A percentile compares a stretch with the other conserved stretches of the same genome.
Evolutionary conservation across 441 rosid species (phyloP).

Genomic region (Pelargonium australe): DNA sequence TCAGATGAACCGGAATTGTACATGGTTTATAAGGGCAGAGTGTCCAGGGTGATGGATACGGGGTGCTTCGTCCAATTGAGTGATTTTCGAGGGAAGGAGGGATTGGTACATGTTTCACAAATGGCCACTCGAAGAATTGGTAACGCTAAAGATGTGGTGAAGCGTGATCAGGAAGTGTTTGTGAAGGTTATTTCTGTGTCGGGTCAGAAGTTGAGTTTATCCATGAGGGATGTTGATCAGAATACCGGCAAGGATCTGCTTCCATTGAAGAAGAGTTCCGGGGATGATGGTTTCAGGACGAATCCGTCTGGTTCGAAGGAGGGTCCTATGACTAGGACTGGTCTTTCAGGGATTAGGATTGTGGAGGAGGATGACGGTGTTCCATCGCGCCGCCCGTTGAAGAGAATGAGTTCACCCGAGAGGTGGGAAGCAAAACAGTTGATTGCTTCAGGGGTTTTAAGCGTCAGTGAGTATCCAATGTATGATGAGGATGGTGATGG

Average conservation of each 20-base stretch:
- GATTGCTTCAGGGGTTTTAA: slow-evolving; percentile 73
- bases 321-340: slow-evolving; percentile 44
- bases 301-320: slow-evolving; percentile 53
- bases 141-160: slow-evolving; percentile 59
- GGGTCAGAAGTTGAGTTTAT: slow-evolving; percentile 50
- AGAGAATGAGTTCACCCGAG: slow-evolving; percentile 87
- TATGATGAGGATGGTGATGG: slow-evolving; percentile 84
- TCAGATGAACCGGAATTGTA: slow-evolving; percentile 58
- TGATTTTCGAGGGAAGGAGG: slow-evolving; percentile 69
- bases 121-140: slow-evolving; percentile 57
- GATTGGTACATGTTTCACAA: slow-evolving; percentile 76
- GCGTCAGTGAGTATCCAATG: slow-evolving; percentile 53
- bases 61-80: slow-evolving; percentile 71
- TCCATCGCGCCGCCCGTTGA: slow-evolving; percentile 60
- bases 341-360: slow-evolving; percentile 63
- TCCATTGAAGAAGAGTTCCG: slow-evolving; percentile 48
- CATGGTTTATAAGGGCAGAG: slow-evolving; percentile 66
- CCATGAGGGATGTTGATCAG: slow-evolving; percentile 85
- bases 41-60: slow-evolving; percentile 66
- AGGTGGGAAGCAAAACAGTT: slow-evolving; percentile 85
- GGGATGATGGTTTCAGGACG: slow-evolving; percentile 47
- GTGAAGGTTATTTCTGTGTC: slow-evolving; percentile 66
- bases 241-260: slow-evolving; percentile 66
- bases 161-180: slow-evolving; percentile 63
- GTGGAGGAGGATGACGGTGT: slow-evolving; percentile 47